Evolutionary conservation across 495 filamentous ascomycete species (phyloP), one percentile per base, ranked within the genome.

Genomic region (Saxophila tyrrhenica): DNA sequence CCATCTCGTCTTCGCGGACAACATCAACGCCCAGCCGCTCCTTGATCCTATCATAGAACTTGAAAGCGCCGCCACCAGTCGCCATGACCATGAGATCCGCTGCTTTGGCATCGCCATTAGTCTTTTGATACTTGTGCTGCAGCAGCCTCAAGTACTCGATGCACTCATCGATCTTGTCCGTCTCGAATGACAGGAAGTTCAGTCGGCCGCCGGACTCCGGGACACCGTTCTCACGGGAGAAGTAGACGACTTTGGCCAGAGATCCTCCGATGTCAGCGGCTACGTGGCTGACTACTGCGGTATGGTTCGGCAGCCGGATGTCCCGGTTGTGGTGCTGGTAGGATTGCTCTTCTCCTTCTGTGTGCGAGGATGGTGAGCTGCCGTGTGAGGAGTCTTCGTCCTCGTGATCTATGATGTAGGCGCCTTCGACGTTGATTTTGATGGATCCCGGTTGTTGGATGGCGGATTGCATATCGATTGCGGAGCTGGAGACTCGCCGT

Each of bases 241-340:
- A 97, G 72, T 96, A 98, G 48, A 98, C 91, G 16, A 97, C 75
- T 72, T 98, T 98, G 44, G 89, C 89, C 24, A 98, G 75, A 3
- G 90, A 89, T 59, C 92, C 92, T 45, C 92, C 92, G 59, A 98
- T 98, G 89, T 98, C 92, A 53, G 95, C 82, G 52, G 92, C 92
- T 46, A 98, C 85, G 76, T 98, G 92, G 71, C 89, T 95, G 44
- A 98, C 89, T 1, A 91, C 79, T 21, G 84, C 83, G 11, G 84
- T 94, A 69, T 98, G 92, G 66, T 95, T 89, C 21, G 92, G 92
- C 15, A 98, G 74, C n/a, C 92, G 79, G 62, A 98, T 97, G 64
- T 95, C 91, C 60, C 84, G 85, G 23, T 85, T 87, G 63, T 89
- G 86, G 63, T 91, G 83, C 54, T 83, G 78, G 25, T 77, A 78